Evolutionary conservation across 2,329 filamentous ascomycete genomes (phyloP), one percentile per base, ranked within the genome.

Genomic region (Paecilomyces fulvus): DNA sequence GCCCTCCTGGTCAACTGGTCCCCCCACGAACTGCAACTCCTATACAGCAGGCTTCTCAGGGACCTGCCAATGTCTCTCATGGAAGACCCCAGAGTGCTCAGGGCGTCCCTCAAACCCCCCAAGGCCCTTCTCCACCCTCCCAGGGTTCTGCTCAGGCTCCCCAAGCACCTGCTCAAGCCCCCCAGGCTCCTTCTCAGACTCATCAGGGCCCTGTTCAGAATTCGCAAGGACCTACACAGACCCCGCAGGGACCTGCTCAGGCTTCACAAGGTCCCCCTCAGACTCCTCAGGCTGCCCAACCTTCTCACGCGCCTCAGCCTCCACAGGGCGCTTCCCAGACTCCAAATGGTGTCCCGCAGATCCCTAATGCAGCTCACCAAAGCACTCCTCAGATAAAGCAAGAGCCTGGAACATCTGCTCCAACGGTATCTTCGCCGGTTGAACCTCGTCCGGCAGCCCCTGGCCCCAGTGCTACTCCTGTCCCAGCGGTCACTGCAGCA

Each of bases 151-250:
- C 37, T 20, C 37, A n/a, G 14, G 17, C 7, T 6, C 37, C 37
- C 21, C 28, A 54, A 14, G 54, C 51, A 48, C 51, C 61, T 48
- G 50, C 59, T 46, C 58, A 64, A 28, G 7, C 25, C 4, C 25
- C 25, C 25, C 25, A 2, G 7, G 25, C 25, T 31, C 51, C 61
- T 48, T 51, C 59, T 37, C 58, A 64, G 7, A 28, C 25, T 37
- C 50, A 56, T 30, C 58, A 56, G 52, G 14, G 14, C 6, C 14
- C 14, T 9, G 21, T 56, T 12, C 54, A 59, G 21, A 52, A 14
- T 43, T 54, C 46, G 28, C 53, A 51, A 30, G 37, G 17, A 37
- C 30, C 20, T 50, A 52, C 50, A 17, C 51, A 43, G 31, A 50
- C 14, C 14, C 51, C 28, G 9, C 30, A 56, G 4, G 20, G 48